Evolutionary conservation across 1,284 basidiomycete species (phyloP), one percentile per base, ranked within the genome.

Genomic region (Melampsora occidentalis): DNA sequence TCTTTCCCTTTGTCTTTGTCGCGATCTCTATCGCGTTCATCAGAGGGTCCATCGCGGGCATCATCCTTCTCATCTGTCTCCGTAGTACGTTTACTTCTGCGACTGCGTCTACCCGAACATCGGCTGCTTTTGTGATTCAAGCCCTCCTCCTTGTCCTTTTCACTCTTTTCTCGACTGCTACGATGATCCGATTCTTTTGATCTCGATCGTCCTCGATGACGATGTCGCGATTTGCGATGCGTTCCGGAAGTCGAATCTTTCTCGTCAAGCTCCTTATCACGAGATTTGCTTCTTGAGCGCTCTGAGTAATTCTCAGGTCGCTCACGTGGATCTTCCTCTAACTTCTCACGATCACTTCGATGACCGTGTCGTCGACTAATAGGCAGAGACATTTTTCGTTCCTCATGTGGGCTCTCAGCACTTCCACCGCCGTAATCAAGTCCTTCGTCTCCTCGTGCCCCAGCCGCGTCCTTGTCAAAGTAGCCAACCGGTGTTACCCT

Each of bases 381-480:
- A 63, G 61, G 25, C 20, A 28, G n/a, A 22, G 61, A 48, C 12
- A 65, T 61, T 59, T 73, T 73, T n/a, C 71, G 71, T 46, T 73
- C 71, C 16, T 73, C 71, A 12, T 63, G 46, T 33, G 71, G 71
- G 65, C 71, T 73, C 33, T 67, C 71, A 25, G 31, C 57, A 4
- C 72, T 65, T 7, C 72, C 72, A 5, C 72, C 72, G 35, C 72
- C 72, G 48, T 76, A 76, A 33, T 76, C 72, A 42, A 76, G 59
- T 9, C 72, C 72, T 51, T 76, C 72, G 61, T 76, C 72, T 20
- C 72, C 72, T 16, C 65, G 51, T 22, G 65, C 72, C 18, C 72
- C 72, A 1, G 72, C 72, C 33, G 72, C 72, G 57, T 76, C 72
- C 46, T 76, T 76, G 48, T 76, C 72, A 39, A 76, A 76, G 53